Conservation (phyloP, 1,284 basidiomycete species). For the Boletellus deceptivus region DNA sequence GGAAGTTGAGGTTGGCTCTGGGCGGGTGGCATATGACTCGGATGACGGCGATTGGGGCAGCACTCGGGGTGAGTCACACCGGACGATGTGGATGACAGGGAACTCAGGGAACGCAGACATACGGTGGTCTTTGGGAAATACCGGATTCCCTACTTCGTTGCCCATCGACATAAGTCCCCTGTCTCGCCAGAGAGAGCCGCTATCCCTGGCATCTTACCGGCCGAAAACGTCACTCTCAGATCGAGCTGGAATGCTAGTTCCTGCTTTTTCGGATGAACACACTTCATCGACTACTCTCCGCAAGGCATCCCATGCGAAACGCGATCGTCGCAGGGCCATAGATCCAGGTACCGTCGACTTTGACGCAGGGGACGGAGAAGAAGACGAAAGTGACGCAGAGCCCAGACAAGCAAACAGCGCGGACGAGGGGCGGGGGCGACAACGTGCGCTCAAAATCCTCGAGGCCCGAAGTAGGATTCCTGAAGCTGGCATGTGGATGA, state of each 20-base stretch:
- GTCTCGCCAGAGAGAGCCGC: conserved; percentile 35
- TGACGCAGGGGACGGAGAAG: conserved; percentile 42
- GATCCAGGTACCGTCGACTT: conserved; percentile 72
- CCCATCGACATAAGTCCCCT: conserved; percentile 57
- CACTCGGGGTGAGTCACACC: conserved; percentile 22
- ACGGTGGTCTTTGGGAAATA: conserved; percentile 23
- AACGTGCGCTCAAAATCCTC: conserved; percentile 63
- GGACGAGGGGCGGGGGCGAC: conserved; percentile 47
- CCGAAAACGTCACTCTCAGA: conserved; percentile 47
- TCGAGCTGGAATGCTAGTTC: conserved; percentile 28
- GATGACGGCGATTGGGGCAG: conserved; percentile 24
- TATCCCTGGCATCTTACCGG: conserved; percentile 54
- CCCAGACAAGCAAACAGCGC: conserved; percentile 17
- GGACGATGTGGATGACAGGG: background rate
- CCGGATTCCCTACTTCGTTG: conserved; percentile 50
- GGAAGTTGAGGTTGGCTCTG: conserved; percentile 41
- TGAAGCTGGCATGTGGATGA: conserved; percentile 74
- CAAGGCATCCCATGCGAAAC: conserved; percentile 61
- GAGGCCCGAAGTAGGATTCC: conserved; percentile 60
- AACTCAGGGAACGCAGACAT: conserved; percentile 19
- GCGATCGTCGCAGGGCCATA: conserved; percentile 57
- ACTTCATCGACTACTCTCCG: conserved; percentile 50
- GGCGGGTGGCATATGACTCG: conserved; percentile 12
- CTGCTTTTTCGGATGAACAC: conserved; percentile 25
- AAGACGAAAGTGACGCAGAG: conserved; percentile 38